Conservation (phyloP, 148 eudicot species). For the Fagopyrum homotropicum region DNA sequence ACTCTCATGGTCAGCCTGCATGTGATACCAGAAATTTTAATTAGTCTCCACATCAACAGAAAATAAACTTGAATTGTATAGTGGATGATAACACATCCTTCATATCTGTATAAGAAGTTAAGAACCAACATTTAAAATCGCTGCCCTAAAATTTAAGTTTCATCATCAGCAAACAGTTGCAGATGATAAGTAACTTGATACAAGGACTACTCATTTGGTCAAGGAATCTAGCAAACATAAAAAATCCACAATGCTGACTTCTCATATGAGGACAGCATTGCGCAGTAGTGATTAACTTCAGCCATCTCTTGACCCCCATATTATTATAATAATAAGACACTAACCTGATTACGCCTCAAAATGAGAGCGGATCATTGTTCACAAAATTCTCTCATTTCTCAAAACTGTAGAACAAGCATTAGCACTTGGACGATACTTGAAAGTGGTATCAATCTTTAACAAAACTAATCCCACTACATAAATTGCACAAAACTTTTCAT, state of each 20-base stretch:
- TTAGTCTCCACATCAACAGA: constrained; percentile 1
- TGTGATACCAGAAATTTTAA: constrained; percentile 1
- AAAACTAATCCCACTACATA: neutral
- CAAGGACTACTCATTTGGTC: neutral
- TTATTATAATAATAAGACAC: neutral
- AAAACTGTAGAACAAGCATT: neutral
- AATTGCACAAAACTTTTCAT: neutral
- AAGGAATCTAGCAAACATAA: neutral
- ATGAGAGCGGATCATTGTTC: neutral
- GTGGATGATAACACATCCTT: neutral
- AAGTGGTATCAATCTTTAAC: neutral
- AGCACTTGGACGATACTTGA: neutral
- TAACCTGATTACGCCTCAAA: neutral
- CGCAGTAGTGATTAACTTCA: neutral
- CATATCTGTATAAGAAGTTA: neutral
- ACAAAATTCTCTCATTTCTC: neutral
- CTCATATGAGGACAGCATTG: neutral
- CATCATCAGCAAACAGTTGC: neutral
- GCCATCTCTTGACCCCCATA: constrained; percentile 3
- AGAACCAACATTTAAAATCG: neutral
- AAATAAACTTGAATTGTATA: neutral
- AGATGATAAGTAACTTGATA: neutral
- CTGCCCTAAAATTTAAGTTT: neutral
- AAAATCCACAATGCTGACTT: neutral
- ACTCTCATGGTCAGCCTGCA: constrained; percentile 42